phyloP scores from a whole-genome alignment of 2,329 filamentous ascomycete species.

The Chrysosporium keratinophilum region DNA sequence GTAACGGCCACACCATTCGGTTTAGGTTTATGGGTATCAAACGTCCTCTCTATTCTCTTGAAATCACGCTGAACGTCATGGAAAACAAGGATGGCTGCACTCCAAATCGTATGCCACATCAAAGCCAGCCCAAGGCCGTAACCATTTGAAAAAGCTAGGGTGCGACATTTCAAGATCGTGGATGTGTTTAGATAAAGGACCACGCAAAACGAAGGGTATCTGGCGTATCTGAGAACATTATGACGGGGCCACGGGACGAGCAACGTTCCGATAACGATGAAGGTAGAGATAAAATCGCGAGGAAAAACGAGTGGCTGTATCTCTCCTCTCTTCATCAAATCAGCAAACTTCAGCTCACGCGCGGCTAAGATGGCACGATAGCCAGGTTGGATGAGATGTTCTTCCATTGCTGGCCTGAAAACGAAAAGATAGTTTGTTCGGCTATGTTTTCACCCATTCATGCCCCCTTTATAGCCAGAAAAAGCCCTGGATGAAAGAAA shows the following conservation, averaged over 20 bases:
- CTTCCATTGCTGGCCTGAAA: neutral
- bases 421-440: neutral
- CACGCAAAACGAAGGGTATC: conserved; percentile 38
- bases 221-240: conserved; percentile 26
- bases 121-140: conserved; percentile 47
- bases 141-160: conserved; percentile 42
- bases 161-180: conserved; percentile 30
- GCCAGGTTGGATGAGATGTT: conserved; percentile 6
- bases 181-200: conserved; percentile 37
- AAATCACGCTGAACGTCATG: conserved; percentile 48
- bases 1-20: neutral
- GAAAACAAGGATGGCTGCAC: conserved; percentile 43
- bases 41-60: conserved; percentile 42
- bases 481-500: no score
- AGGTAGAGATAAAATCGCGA: conserved; percentile 24
- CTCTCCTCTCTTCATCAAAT: conserved; percentile 22
- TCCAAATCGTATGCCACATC: conserved; percentile 47
- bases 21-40: conserved; percentile 13
- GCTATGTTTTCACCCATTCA: no score
- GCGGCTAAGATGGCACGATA: conserved; percentile 23
- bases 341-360: conserved; percentile 20
- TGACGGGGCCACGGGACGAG: conserved; percentile 40
- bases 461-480: no score
- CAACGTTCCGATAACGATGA: conserved; percentile 40
- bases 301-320: conserved; percentile 30